Evolutionary conservation across 2,329 filamentous ascomycete species (phyloP), one percentile per base, ranked within the genome.

Genomic region (Ciborinia camelliae): DNA sequence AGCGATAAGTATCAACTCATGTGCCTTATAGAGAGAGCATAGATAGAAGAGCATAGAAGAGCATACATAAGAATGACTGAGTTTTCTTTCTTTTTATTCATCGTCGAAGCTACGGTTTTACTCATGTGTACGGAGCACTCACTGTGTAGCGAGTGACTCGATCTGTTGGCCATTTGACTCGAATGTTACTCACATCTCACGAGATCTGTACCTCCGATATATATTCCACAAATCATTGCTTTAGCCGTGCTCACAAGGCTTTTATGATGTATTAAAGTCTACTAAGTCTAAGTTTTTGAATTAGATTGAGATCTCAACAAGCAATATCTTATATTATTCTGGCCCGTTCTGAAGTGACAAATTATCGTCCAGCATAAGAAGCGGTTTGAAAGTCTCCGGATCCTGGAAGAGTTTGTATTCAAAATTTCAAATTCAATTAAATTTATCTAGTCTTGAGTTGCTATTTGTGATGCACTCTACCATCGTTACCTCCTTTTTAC

Each of bases 111-210:
- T 54, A 39, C 4, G 9, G n/a, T 37, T n/a, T 54, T n/a, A 26
- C 23, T 26, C 32, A 39, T 26, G n/a, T 18, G 8, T 35, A n/a
- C n/a, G n/a, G n/a, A n/a, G n/a, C n/a, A n/a, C n/a, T n/a, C n/a
- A n/a, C n/a, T n/a, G n/a, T n/a, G n/a, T n/a, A n/a, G n/a, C n/a
- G n/a, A 39, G 51, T 26, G 51, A 54, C 51, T 37, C 32, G 32
- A 35, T 37, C 8, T 54, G 26, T 54, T 12, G 39, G n/a, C 9
- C 32, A 9, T 45, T 30, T 57, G 54, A 57, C 54, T 45, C 53
- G 26, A 20, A 43, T 41, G 18, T 43, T 55, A 55, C 53, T 57
- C 53, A 57, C 26, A 57, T 43, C 39, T 32, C 54, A 57, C 39
- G 26, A 45, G 54, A 57, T 45, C 39, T 43, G 39, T 57, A 30